These are phyloP conservation scores for Yarrowia sp. DNA, from an alignment of 805 yeast species.

Conservation along the genomic window DNA sequence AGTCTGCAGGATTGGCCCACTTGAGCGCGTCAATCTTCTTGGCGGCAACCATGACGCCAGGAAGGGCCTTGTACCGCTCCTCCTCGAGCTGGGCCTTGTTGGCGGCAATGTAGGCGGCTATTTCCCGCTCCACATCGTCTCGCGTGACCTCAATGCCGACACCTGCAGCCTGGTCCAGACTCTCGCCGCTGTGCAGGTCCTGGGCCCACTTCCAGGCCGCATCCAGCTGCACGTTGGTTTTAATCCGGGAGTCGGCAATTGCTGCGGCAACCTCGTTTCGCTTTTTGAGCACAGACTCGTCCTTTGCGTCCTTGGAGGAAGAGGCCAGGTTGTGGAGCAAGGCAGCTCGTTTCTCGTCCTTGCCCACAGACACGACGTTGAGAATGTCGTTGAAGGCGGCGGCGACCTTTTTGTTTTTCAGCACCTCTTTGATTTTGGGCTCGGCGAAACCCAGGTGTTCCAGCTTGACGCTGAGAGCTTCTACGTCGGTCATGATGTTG, in stretches of 20 bases:
- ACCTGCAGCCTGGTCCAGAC: conserved; percentile 55
- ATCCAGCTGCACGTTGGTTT: conserved; percentile 67
- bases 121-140: conserved; percentile 58
- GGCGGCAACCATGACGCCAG: conserved; percentile 70
- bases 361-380: conserved; percentile 41
- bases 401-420: conserved; percentile 82
- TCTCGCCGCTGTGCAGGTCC: conserved; percentile 40
- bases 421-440: conserved; percentile 66
- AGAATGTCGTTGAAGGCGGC: conserved; percentile 61
- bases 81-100: conserved; percentile 57
- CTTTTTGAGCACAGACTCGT: conserved; percentile 42
- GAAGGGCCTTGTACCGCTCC: conserved; percentile 78
- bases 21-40: conserved; percentile 71
- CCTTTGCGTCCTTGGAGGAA: conserved; percentile 55
- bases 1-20: conserved; percentile 86
- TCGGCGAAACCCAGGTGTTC: conserved; percentile 32
- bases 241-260: conserved; percentile 61
- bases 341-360: conserved; percentile 59
- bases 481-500: conserved; percentile 1
- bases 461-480: conserved; percentile 27
- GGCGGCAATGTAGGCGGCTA: conserved; percentile 55
- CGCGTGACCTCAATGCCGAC: conserved; percentile 77
- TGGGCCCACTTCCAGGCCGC: conserved; percentile 74
- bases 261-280: conserved; percentile 56
- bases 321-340: conserved; percentile 76